Base-by-base conservation (phyloP, 2,329 filamentous ascomycete genomes). In the Pseudocercospora vitis region DNA sequence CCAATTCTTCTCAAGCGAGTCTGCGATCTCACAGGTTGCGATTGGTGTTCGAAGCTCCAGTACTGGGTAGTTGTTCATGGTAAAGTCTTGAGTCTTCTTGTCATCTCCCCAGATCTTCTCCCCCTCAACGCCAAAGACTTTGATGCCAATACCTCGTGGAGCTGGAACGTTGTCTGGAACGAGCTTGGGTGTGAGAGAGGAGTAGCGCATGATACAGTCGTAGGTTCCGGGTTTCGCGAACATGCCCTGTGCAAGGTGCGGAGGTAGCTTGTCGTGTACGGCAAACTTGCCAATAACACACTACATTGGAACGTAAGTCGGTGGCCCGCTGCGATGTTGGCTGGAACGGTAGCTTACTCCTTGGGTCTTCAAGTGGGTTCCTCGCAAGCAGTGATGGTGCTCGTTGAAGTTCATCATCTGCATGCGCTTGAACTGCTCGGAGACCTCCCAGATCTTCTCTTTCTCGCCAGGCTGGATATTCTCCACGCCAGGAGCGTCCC, bases 351-450 rank as follows among this genome's bases (percentile, higher is more conserved):
- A n/a, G 54, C 63, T 29, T 62, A 65, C 62, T 16, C 67, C 59
- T 49, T 70, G 66, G 5, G 68, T 70, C 60, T 71, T 71, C 44
- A 72, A 59, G 49, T 72, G 66, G 6, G 68, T 72, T 28, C 70
- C 70, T n/a, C 70, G 68, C 28, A 70, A 64, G 37, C 64, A 70
- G 57, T 71, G 70, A 35, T 65, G 64, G 55, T 73, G 67, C 52
- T 70, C 68, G 50, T 72, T 69, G 64, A 72, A 71, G 40, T 72
- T 71, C 63, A 71, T 71, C 65, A 73, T 70, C 55, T 73, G 69
- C 61, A 73, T 68, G 5, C 67, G 61, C 35, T 69, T 68, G 64
- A 70, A 70, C 47, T 69, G 68, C 49, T 69, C 68, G 51, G 71
- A 71, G 9, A 70, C 69, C 42, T 65, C 65, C 39, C 68, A 62